Base-by-base conservation (phyloP, 192 early-diverging fungal species). In the Podila verticillata region DNA sequence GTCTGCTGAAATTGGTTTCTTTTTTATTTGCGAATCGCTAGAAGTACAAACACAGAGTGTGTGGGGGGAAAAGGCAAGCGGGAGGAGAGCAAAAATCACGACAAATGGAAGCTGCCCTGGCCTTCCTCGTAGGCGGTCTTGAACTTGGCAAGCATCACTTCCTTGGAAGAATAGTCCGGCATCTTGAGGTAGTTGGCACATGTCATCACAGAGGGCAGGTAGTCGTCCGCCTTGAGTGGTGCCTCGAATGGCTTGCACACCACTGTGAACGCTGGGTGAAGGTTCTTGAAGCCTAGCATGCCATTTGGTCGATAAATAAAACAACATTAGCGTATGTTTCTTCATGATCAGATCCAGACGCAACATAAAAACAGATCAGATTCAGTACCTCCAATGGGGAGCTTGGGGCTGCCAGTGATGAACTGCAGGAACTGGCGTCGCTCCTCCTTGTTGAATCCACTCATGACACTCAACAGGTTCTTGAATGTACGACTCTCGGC, bases 171-270 rank as follows among this genome's bases (percentile, higher is more conserved):
- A 75, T 97, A 98, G 26, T 90, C 92, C 22, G 97, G 97, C 71
- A 98, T 86, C 81, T 98, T 98, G 58, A 98, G 86, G 69, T 95
- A 95, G 72, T 98, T 97, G 57, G 90, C 95, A 75, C 97, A 98
- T 5, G 97, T 98, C 97, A 98, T 98, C 29, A 98, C 97, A 28
- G 90, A 93, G 24, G 97, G 97, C 74, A 98, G 74, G 63, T 92
- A 96, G 48, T 92, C 91, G 73, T 98, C 95, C 0, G 92, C 82
- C 7, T 63, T 82, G 29, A 89, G 68, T 29, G 92, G 89, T n/a
- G 85, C 79, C 58, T 87, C 92, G 48, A 84, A 86, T 8, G 84
- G 87, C 79, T 97, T 97, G 71, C 93, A 87, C 3, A 97, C 96
- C 19, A 98, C 93, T 1, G 93, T 97, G 58, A 98, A 85, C n/a